Base-by-base conservation (phyloP, 805 yeast genomes). In the Starmerella bacillaris region DNA sequence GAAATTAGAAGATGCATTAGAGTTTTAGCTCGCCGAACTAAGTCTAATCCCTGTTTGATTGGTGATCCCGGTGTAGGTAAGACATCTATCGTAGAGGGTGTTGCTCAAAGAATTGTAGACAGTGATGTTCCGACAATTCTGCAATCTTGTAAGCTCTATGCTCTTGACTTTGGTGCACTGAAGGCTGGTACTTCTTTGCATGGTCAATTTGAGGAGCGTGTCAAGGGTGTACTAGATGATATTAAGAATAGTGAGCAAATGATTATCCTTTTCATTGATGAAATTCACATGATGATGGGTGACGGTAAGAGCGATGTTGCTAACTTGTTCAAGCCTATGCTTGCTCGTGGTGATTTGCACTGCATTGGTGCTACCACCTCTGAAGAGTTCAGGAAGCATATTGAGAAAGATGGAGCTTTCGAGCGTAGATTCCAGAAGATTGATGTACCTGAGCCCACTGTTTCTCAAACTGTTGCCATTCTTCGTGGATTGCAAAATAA, bases 11-110 rank as follows among this genome's bases (percentile, higher is more conserved):
- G 95, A 46, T 80, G 94, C 21, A 86, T 89, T 40, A 70, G 96
- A 42, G 94, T 89, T 3, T 65, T 89, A 41, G 84, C 98, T n/a
- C 76, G 98, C 62, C 73, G 98, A 61, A 79, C 93, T 28, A 89
- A 89, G 60, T 84, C 95, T 5, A 89, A 89, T 54, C 94, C 96
- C 12, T 89, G 93, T 49, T 61, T 89, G 40, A 83, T 89, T 50
- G 98, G 98, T 66, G 98, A 89, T 51, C 94, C 98, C 28, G 98
- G 98, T 72, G 95, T 89, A 36, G 98, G 98, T 67, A 89, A 89
- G 62, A 89, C 98, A 26, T 79, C 93, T 21, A 86, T 89, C 49
- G 94, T 89, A 35, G 98, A 89, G 61, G 98, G 96, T 51, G 95
- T 89, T 37, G 96, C 98, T 9, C 96, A 86, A 59, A 70, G 98